A percentile compares a stretch with the other conserved stretches of the same genome.
Evolutionary conservation across 495 filamentous ascomycete species (phyloP).

Genomic region (Cladorrhinum samala): DNA sequence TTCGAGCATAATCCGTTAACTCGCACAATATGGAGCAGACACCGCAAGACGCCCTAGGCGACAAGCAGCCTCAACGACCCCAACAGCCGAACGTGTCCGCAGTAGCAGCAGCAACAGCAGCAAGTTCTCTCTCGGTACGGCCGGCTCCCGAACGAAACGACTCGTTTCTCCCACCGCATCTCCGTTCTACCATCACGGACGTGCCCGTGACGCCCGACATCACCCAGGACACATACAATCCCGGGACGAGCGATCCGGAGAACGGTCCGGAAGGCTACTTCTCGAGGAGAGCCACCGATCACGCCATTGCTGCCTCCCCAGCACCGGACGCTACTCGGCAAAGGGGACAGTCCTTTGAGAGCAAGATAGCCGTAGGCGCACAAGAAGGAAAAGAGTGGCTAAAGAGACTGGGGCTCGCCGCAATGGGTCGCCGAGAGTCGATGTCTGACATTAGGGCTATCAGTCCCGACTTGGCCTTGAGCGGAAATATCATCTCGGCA

Average conservation of each 20-base stretch:
- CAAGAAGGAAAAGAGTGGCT: conserved; percentile 56
- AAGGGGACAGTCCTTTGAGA: conserved; percentile 32
- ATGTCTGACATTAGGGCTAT: conserved; percentile 52
- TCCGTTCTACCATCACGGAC: conserved; percentile 24
- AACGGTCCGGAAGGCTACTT: conserved; percentile 32
- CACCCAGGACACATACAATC: conserved; percentile 31
- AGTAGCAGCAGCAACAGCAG: too few relatives aligned
- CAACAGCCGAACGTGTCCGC: background rate
- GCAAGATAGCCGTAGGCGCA: conserved; percentile 45
- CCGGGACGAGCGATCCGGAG: conserved; percentile 10
- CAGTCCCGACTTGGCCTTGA: conserved; percentile 64
- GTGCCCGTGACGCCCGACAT: conserved; percentile 50
- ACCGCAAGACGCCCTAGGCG: background rate
- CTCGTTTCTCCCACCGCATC: conserved; percentile 30
- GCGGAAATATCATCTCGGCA: conserved; percentile 78
- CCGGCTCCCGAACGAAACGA: conserved; percentile 16
- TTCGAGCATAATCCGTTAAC: conserved; percentile 4
- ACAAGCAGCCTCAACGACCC: conserved; percentile 3
- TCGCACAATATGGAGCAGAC: conserved; percentile 11
- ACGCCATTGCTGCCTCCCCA: conserved; percentile 21
- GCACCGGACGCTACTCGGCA: conserved; percentile 6
- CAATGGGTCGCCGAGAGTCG: conserved; percentile 38
- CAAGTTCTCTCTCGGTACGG: too few relatives aligned
- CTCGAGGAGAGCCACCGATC: conserved; percentile 23
- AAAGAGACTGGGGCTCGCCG: conserved; percentile 54